These are phyloP conservation scores for Sporothrix globosa DNA, from an alignment of 2,329 filamentous ascomycete genomes.

Conservation along the genomic window DNA sequence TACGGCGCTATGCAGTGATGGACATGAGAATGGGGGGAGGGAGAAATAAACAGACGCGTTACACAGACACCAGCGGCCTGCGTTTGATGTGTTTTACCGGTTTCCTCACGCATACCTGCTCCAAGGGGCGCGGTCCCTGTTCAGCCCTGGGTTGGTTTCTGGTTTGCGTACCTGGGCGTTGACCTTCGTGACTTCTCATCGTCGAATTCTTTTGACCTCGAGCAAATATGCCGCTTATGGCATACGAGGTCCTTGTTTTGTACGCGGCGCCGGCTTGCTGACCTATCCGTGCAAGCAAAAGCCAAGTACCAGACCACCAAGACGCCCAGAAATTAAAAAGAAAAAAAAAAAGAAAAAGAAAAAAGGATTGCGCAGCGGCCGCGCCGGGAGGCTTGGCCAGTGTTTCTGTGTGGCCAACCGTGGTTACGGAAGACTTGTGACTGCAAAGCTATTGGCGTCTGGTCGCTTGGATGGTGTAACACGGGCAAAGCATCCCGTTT, in stretches of 20 bases:
- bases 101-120: constrained; percentile 1
- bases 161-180: neutral
- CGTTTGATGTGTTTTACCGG: neutral
- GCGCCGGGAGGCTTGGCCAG: too few species aligned
- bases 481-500: constrained; percentile 22
- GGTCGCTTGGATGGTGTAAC: constrained; percentile 23
- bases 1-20: constrained; percentile 11
- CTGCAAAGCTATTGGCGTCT: neutral
- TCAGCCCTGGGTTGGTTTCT: neutral
- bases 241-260: neutral
- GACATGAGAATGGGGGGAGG: constrained; percentile 10
- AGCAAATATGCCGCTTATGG: neutral
- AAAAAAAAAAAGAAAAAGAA: too few species aligned
- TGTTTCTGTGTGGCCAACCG: too few species aligned
- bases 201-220: neutral
- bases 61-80: constrained; percentile 7
- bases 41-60: neutral
- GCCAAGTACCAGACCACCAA: too few species aligned
- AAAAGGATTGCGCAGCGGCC: too few species aligned
- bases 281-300: neutral
- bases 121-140: neutral
- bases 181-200: neutral
- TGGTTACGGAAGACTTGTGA: too few species aligned
- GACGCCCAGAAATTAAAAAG: neutral
- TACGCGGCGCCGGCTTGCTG: too few species aligned